Percentiles rank a stretch among this genome's conserved stretches.
Evolutionary conservation across 805 yeast species (phyloP).

Genomic region (Zygoascus ofunaensis): DNA sequence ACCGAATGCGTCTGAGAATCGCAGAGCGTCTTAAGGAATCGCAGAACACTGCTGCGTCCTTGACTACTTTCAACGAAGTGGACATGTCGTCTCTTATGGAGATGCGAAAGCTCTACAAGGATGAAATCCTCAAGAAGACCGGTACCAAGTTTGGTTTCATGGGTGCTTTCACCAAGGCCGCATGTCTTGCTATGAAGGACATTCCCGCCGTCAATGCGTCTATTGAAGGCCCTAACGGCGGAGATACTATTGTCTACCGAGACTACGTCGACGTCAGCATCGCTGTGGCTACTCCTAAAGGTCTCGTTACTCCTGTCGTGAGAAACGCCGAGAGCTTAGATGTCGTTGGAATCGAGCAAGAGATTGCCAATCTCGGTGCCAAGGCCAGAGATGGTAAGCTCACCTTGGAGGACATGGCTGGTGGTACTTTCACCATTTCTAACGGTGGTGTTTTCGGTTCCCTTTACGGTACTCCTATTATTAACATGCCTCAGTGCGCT

Average conservation of each 20-base stretch:
- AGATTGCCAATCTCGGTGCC: slow-evolving; percentile 68
- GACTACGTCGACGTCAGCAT: slow-evolving; percentile 93
- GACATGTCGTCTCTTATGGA: slow-evolving; percentile 90
- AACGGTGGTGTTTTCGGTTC: slow-evolving; percentile 99
- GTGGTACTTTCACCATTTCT: slow-evolving; percentile 98
- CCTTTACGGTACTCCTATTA: slow-evolving; percentile 94
- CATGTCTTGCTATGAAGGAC: slow-evolving; percentile 85
- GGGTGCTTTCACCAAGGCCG: slow-evolving; percentile 96
- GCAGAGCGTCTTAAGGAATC: slow-evolving; percentile 99
- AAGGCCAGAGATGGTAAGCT: slow-evolving; percentile 97
- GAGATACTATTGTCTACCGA: slow-evolving; percentile 88
- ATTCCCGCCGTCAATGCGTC: slow-evolving; percentile 93
- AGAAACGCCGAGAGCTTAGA: slow-evolving; percentile 92
- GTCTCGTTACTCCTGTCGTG: slow-evolving; percentile 94
- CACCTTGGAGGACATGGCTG: slow-evolving; percentile 96
- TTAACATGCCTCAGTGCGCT: slow-evolving; percentile 96
- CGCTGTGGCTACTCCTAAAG: slow-evolving; percentile 99
- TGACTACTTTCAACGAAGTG: slow-evolving; percentile 96
- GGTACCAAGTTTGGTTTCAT: slow-evolving; percentile 96
- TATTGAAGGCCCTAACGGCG: slow-evolving; percentile 60
- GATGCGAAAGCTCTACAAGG: slow-evolving; percentile 94
- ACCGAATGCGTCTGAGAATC: slow-evolving; percentile 97
- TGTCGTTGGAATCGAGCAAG: slow-evolving; percentile 82
- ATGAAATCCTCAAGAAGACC: slow-evolving; percentile 86
- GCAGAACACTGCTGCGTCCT: slow-evolving; percentile 96